phyloP scores from a whole-genome alignment of 805 yeast genomes.

The Saturnispora ahearnii region DNA sequence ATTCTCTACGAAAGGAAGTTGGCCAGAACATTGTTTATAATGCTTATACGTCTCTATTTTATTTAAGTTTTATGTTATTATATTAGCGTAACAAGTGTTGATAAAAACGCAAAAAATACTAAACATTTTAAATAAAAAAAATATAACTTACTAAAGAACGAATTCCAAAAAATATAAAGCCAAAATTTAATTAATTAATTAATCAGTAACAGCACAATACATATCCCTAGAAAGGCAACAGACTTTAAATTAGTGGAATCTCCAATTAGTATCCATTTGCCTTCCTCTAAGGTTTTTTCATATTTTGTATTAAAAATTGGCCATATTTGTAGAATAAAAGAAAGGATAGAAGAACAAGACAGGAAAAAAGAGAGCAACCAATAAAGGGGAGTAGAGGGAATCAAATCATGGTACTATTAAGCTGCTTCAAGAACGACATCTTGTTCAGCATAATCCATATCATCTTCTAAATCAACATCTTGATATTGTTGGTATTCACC shows the following conservation, averaged over 20 bases:
- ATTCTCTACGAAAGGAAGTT: constrained; percentile 18
- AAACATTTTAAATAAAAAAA: neutral
- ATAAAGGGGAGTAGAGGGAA: constrained; percentile 6
- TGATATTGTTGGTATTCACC: constrained; percentile 90
- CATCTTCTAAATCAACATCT: constrained; percentile 73
- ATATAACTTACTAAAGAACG: neutral
- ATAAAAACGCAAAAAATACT: neutral
- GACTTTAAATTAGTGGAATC: too few relatives aligned
- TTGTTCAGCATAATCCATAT: constrained; percentile 43
- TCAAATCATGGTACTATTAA: constrained; percentile 1
- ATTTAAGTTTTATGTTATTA: neutral
- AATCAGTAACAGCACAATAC: neutral
- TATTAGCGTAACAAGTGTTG: neutral
- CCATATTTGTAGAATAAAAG: neutral
- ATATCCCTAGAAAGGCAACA: neutral
- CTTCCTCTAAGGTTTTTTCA: neutral
- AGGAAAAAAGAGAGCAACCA: constrained; percentile 6
- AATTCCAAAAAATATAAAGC: neutral
- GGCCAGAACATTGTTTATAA: constrained; percentile 26
- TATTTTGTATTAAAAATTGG: neutral
- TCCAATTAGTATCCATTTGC: neutral
- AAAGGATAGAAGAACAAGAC: constrained; percentile 2
- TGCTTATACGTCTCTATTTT: neutral
- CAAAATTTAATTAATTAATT: neutral
- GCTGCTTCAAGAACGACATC: constrained; percentile 8